Evolutionary conservation across 1,284 basidiomycete genomes (phyloP).

Genomic region (Ustilago loliicola): DNA sequence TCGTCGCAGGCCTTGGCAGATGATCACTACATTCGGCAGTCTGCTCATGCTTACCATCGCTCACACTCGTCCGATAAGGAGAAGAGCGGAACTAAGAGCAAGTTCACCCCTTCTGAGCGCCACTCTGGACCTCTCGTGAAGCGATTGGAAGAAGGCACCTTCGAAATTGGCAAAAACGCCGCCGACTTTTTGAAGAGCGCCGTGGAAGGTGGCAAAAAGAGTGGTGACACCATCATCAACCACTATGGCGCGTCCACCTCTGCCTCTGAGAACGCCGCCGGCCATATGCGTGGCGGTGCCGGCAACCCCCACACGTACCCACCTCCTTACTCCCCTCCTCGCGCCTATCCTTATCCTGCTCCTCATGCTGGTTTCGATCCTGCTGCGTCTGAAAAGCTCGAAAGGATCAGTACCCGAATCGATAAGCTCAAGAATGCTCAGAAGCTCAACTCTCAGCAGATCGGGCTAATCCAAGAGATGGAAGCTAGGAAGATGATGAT

Average conservation of each 20-base stretch:
- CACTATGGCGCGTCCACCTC: slow-evolving; percentile 3
- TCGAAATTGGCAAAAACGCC: slow-evolving; percentile 6
- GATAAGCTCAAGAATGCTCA: slow-evolving; percentile 8
- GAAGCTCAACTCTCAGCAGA: slow-evolving; percentile 12
- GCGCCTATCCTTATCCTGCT: neutral
- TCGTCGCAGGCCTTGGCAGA: slow-evolving; percentile 19
- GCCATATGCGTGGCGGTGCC: neutral
- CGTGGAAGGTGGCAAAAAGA: neutral
- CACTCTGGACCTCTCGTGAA: slow-evolving; percentile 2
- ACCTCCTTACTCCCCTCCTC: slow-evolving; percentile 6
- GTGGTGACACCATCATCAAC: slow-evolving; percentile 6
- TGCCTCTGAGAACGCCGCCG: neutral
- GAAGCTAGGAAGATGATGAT: slow-evolving; percentile 20
- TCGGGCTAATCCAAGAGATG: slow-evolving; percentile 25
- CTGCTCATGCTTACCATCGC: slow-evolving; percentile 1
- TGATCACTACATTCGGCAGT: slow-evolving; percentile 11
- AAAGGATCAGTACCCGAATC: slow-evolving; percentile 1
- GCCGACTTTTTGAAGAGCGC: slow-evolving; percentile 3
- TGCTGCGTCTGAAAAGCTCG: slow-evolving; percentile 4
- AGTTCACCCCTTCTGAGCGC: neutral
- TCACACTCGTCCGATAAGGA: neutral
- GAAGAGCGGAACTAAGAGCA: slow-evolving; percentile 3
- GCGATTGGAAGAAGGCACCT: neutral
- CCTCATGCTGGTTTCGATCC: slow-evolving; percentile 9
- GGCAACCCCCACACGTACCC: slow-evolving; percentile 4